Conservation (phyloP, 2,329 filamentous ascomycete species). For the Mycosphaerella sp. region DNA sequence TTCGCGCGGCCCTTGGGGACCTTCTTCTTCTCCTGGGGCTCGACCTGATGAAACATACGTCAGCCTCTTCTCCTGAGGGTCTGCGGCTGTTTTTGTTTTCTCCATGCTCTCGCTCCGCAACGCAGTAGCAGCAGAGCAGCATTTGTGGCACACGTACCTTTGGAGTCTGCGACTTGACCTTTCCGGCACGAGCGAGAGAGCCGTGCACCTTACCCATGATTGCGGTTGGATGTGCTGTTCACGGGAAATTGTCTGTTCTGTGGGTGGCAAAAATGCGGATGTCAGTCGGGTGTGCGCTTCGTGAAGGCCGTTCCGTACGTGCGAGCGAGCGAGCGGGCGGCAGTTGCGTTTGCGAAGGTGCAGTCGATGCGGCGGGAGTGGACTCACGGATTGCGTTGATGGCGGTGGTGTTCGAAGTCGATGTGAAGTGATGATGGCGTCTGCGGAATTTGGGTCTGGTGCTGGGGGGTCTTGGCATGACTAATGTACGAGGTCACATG, state of each 20-base stretch:
- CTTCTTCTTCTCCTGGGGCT: conserved; percentile 94
- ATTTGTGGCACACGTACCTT: conserved; percentile 56
- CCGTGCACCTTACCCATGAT: conserved; percentile 92
- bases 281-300: conserved; percentile 12
- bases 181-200: conserved; percentile 90
- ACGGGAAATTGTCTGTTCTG: conserved; percentile 15
- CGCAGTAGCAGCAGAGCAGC: background rate
- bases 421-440: conserved; percentile 1
- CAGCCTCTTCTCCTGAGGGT: conserved; percentile 4
- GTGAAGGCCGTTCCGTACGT: conserved; percentile 1
- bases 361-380: conserved; percentile 3
- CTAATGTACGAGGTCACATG: too few species aligned
- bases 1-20: conserved; percentile 92
- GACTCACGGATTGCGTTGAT: conserved; percentile 20
- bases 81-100: background rate
- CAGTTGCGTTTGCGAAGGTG: background rate
- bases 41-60: conserved; percentile 56
- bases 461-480: conserved; percentile 4
- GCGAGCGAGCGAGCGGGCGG: background rate
- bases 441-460: conserved; percentile 9
- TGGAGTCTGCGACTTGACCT: conserved; percentile 95
- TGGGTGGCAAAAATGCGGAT: conserved; percentile 18
- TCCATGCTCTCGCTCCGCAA: background rate
- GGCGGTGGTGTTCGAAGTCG: conserved; percentile 3
- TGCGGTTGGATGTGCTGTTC: conserved; percentile 37